phyloP scores from a whole-genome alignment of 2,329 filamentous ascomycete genomes.

The Colletotrichum acutatum region DNA sequence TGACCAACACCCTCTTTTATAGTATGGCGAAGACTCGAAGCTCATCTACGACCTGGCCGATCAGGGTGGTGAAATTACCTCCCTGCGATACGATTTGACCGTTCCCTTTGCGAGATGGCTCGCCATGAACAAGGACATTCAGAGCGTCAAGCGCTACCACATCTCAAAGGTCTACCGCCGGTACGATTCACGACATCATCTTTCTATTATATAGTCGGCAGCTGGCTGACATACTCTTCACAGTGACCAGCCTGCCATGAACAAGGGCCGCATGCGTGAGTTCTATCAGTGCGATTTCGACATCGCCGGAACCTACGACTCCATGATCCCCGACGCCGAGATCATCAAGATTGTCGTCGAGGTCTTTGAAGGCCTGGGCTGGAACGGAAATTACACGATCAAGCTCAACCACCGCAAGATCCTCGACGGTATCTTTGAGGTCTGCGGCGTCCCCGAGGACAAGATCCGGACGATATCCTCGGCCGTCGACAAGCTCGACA shows the following conservation, averaged over 20 bases:
- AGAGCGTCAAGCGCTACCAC: conserved; percentile 92
- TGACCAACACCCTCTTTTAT: not conserved
- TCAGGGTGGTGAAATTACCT: conserved; percentile 82
- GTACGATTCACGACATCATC: not conserved
- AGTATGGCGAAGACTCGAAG: conserved; percentile 82
- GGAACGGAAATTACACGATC: conserved; percentile 81
- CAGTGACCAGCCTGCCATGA: conserved; percentile 83
- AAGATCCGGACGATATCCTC: conserved; percentile 91
- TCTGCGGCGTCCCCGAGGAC: conserved; percentile 87
- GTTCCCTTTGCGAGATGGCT: conserved; percentile 93
- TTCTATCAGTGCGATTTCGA: conserved; percentile 99
- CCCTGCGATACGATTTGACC: conserved; percentile 87
- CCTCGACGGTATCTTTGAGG: conserved; percentile 89
- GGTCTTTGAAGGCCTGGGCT: conserved; percentile 84
- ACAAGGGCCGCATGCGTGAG: conserved; percentile 92
- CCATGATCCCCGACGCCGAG: conserved; percentile 94
- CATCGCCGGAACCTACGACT: conserved; percentile 86
- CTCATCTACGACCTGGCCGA: conserved; percentile 74
- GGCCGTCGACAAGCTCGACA: conserved; percentile 96
- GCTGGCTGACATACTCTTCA: conserved; percentile 44
- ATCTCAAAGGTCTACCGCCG: conserved; percentile 82
- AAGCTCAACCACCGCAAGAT: conserved; percentile 97
- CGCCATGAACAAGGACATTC: conserved; percentile 86
- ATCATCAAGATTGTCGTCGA: conserved; percentile 86
- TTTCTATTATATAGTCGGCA: not conserved